These are phyloP conservation scores for Trapa bicornis DNA, from an alignment of 345 rosid species.

Conservation along the genomic window DNA sequence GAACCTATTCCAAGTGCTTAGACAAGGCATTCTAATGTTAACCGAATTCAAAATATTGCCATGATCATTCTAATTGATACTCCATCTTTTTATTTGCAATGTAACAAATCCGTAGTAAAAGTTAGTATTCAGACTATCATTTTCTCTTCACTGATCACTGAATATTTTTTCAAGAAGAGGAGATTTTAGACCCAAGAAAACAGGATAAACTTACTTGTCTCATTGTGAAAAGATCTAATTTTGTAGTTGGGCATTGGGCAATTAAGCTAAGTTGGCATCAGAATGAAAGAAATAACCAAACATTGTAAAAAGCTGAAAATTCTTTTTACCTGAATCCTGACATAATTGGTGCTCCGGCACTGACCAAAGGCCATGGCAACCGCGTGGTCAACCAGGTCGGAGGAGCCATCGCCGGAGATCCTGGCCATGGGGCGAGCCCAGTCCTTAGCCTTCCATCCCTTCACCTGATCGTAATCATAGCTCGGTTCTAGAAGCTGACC, in stretches of 20 bases:
- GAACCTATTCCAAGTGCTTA: background rate
- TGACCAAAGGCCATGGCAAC: conserved; percentile 92
- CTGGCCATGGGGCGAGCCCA: conserved; percentile 87
- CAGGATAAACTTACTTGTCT: background rate
- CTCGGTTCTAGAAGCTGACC: conserved; percentile 69
- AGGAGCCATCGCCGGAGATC: conserved; percentile 71
- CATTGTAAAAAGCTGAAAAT: background rate
- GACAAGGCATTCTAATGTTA: too few species aligned
- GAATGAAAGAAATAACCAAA: background rate
- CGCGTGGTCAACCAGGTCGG: conserved; percentile 87
- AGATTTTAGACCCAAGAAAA: background rate
- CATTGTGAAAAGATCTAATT: background rate
- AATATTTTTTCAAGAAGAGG: background rate
- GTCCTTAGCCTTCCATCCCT: conserved; percentile 68
- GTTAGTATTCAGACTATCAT: background rate
- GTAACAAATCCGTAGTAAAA: too few species aligned
- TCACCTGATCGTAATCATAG: conserved; percentile 59
- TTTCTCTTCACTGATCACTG: background rate
- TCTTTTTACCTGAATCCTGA: conserved; percentile 72
- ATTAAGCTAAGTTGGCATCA: background rate
- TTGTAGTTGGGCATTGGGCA: background rate
- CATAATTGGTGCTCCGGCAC: conserved; percentile 57
- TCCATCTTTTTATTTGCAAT: too few species aligned
- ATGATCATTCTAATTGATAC: too few species aligned
- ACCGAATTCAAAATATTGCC: too few species aligned